Evolutionary conservation across 2,329 filamentous ascomycete species (phyloP), one percentile per base, ranked within the genome.

Genomic region (Sarocladiaceae sp.): DNA sequence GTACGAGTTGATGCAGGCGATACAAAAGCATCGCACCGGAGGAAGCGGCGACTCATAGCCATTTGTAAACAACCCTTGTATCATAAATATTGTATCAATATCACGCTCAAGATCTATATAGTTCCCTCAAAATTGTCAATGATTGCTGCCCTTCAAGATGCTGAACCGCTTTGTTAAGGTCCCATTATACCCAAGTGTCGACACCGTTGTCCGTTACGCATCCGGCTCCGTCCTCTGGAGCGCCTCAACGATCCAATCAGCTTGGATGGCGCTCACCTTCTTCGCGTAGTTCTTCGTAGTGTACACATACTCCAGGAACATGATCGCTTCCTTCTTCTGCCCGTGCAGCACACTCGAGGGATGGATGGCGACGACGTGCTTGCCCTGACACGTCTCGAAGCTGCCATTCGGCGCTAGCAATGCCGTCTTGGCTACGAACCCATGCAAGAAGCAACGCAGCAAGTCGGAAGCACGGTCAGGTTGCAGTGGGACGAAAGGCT

Each of bases 1-100:
- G 59, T 97, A 97, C 65, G 93, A 97, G 66, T 75, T 99, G 53
- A 95, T 97, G 90, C 81, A 88, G 66, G 82, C 89, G 2, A 95
- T 96, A 53, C 70, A 71, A 57, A 75, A 75, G 13, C 65, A 61
- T 17, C 31, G 44, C 13, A 20, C 7, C 15, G 44, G 28, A 18
- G 44, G 44, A 29, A 28, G 44, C 26, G 33, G n/a, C 26, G 40
- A 26, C 13, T 44, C 23, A 26, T 48, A n/a, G 28, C 31, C 13
- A 18, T 22, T 4, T 18, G n/a, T 3, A 22, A 29, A 20, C 20
- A 29, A 28, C 5, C 3, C 23, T 28, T 40, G 37, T 40, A 23
- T 40, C 4, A 40, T 40, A 40, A 20, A 40, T 8, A n/a, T 7
- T 40, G 33, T 36, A 36, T 40, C 20, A 40, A 17, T 40, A 40